Evolutionary conservation across 768 basidiomycete species (phyloP).

Genomic region (Russula ochroleuca): DNA sequence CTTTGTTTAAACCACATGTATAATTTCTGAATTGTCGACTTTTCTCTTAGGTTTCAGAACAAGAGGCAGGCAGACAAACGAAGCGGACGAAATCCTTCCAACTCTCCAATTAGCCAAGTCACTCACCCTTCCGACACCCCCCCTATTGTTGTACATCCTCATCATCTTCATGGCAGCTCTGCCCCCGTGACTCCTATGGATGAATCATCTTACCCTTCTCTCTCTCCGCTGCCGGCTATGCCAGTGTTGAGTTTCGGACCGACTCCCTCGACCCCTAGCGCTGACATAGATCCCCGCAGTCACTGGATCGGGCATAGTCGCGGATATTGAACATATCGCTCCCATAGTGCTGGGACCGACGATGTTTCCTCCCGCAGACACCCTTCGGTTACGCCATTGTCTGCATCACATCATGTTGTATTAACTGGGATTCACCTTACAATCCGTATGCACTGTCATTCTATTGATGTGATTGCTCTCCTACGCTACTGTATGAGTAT

Average conservation of each 20-base stretch:
- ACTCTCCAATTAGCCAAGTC: not conserved
- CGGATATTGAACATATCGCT: not conserved
- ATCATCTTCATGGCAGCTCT: conserved; percentile 7
- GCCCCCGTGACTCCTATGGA: conserved; percentile 13
- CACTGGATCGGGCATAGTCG: not conserved
- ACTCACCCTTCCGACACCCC: conserved; percentile 15
- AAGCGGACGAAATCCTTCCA: conserved; percentile 3
- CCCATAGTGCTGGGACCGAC: too few species aligned
- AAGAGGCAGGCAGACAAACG: conserved; percentile 22
- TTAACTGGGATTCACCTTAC: conserved; percentile 4
- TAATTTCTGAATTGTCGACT: conserved; percentile 1
- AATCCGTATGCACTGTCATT: conserved; percentile 8
- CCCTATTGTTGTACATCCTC: not conserved
- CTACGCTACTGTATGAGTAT: conserved; percentile 20
- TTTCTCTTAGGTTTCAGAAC: conserved; percentile 25
- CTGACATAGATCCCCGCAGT: conserved; percentile 14
- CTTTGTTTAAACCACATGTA: not conserved
- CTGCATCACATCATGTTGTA: conserved; percentile 13
- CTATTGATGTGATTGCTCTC: conserved; percentile 1
- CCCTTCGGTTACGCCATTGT: not conserved
- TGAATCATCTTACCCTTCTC: not conserved
- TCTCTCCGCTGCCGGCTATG: conserved; percentile 18
- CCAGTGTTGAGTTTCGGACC: conserved; percentile 10
- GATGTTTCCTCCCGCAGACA: conserved; percentile 6
- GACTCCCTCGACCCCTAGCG: conserved; percentile 21